These are phyloP conservation scores for Dictyostelium brefeldianum DNA, from an alignment of 78 protist genomes.

Conservation along the genomic window DNA sequence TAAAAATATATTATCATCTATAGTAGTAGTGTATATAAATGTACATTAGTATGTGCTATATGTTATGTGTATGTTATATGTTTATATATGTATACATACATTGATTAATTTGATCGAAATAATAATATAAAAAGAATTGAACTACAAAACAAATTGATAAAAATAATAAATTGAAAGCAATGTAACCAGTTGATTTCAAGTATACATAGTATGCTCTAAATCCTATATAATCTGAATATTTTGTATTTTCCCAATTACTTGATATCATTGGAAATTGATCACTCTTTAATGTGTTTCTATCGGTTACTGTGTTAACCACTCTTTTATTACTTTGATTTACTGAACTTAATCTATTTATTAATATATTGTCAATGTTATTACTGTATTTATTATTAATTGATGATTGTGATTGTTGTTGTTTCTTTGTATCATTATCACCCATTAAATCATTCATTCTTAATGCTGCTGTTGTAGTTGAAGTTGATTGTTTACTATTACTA, in stretches of 20 bases:
- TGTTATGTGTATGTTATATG: not conserved
- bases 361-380: too few relatives aligned
- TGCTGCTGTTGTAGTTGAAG: too few relatives aligned
- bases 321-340: too few relatives aligned
- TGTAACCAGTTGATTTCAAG: slow-evolving; percentile 10
- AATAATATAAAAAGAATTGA: not conserved
- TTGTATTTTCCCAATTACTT: slow-evolving; percentile 50
- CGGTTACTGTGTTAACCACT: not conserved
- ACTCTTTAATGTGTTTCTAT: not conserved
- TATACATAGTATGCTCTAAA: slow-evolving; percentile 40
- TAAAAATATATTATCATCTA: not conserved
- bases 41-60: not conserved
- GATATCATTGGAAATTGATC: slow-evolving; percentile 52
- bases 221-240: not conserved
- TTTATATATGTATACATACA: slow-evolving; percentile 5
- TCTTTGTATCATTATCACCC: too few relatives aligned
- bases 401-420: too few relatives aligned
- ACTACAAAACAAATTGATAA: not conserved
- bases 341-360: too few relatives aligned
- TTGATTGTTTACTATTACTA: too few relatives aligned
- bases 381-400: too few relatives aligned
- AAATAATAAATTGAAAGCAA: not conserved
- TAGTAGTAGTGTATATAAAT: not conserved
- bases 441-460: too few relatives aligned
- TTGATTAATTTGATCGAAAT: not conserved